Evolutionary conservation across 495 filamentous ascomycete genomes (phyloP), one percentile per base, ranked within the genome.

Genomic region (Delitschia confertaspora): DNA sequence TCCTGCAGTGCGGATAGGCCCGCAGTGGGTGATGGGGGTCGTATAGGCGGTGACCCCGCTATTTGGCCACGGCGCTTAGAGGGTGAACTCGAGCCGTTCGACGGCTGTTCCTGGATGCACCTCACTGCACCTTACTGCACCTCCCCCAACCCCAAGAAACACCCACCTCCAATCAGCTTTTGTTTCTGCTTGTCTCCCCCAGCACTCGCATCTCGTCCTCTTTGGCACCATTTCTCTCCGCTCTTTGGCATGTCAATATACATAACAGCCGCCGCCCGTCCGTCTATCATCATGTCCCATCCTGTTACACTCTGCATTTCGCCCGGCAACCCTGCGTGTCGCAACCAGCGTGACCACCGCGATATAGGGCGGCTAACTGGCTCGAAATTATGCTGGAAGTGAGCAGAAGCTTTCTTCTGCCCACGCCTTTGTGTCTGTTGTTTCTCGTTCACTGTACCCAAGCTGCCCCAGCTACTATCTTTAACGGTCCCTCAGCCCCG

Each of bases 401-500:
- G 36, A 6, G 18, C 14, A 6, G 21, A n/a, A 22, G 16, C 3
- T 2, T 35, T n/a, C 27, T 14, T 9, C 13, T 33, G 9, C 24
- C 17, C 17, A 26, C 31, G 19, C 14, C 20, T 23, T 33, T 45
- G n/a, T n/a, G n/a, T 13, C 22, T 36, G 10, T 16, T 33, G 8
- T 18, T 32, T 7, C 4, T 22, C 9, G 4, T 42, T 21, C 27
- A 36, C 13, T 31, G 32, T n/a, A 13, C 10, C 19, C 10, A 16
- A 6, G 21, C 3, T 21, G 13, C 31, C 10, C 19, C 32, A 16
- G 19, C 21, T 10, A 22, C 18, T 21, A 26, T 35, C 39, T 38
- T 46, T 55, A 61, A 78, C 57, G 75, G 72, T 1, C 69, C 75
- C 33, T 69, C 78, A 10, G 45, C 72, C 6, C 74, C 76, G n/a